Base-by-base conservation (phyloP, 768 basidiomycete genomes). In the Xerocomellus dryophilus region DNA sequence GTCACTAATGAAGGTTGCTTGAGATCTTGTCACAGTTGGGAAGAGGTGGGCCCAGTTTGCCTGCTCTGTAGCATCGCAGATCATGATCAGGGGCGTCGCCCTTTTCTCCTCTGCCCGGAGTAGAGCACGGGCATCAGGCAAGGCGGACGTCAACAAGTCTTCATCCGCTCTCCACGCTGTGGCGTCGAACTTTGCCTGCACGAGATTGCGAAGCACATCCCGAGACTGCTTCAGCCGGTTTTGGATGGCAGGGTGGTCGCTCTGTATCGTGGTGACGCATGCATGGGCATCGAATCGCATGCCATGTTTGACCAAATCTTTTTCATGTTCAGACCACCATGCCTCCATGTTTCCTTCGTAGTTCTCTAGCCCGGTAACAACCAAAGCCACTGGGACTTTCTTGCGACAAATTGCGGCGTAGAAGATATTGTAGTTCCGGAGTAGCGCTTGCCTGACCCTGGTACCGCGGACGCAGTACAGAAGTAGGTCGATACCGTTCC, bases 261-360 rank as follows among this genome's bases (percentile, higher is more conserved):
- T 67, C 18, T 10, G 57, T n/a, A 60, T 61, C 4, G 75, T 71
- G 15, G 75, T 77, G 47, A 78, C 65, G 48, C 78, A 78, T 9
- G 73, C 77, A 20, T 74, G 69, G 2, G 68, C 74, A 31, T 68
- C 60, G 18, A 76, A 76, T 9, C 54, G 44, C 64, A 78, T 77
- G 12, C 65, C 65, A 36, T 72, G 61, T 25, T 47, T 52, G 17
- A 57, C 58, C 49, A 78, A 69, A 12, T 54, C 53, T 31, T 57
- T 51, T 54, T 72, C 61, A 39, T 77, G 73, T 44, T 63, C 53
- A 17, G 40, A 53, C 76, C 75, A 77, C 76, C 76, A 78, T 32
- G 45, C 49, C 2, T 70, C 68, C 66, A 73, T 73, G 8, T 69
- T 64, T n/a, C 57, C 60, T 27, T 71, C 62, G 3, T 67, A 61